Conservation (phyloP, 1,284 basidiomycete genomes). For the Apiotrichum brassicae region DNA sequence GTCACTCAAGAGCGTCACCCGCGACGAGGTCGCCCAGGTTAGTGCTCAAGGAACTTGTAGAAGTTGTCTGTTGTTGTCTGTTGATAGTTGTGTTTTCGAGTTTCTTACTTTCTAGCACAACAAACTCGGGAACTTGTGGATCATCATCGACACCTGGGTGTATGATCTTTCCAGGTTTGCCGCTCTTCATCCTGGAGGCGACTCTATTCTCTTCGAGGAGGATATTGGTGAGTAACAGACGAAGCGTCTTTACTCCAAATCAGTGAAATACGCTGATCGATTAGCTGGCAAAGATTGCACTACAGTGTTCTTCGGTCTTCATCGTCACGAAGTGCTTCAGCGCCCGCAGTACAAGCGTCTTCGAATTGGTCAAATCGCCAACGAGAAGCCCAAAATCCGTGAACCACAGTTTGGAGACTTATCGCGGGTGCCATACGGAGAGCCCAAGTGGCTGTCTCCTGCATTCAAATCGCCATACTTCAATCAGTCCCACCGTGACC, state of each 20-base stretch:
- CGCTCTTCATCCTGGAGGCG: constrained; percentile 73
- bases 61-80: too few species aligned
- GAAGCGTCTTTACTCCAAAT: background rate
- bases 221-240: constrained; percentile 57
- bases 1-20: too few species aligned
- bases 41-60: too few species aligned
- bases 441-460: constrained; percentile 72
- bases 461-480: constrained; percentile 82
- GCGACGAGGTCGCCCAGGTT: too few species aligned
- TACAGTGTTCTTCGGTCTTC: constrained; percentile 75
- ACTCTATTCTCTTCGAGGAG: constrained; percentile 65
- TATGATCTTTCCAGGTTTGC: constrained; percentile 74
- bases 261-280: background rate
- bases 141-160: constrained; percentile 75
- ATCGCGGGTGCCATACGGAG: constrained; percentile 65
- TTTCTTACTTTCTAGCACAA: constrained; percentile 73
- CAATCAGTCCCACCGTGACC: constrained; percentile 53
- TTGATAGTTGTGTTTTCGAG: too few species aligned
- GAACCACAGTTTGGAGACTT: constrained; percentile 55
- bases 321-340: constrained; percentile 68
- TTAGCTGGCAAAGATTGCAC: constrained; percentile 77
- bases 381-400: constrained; percentile 57
- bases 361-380: constrained; percentile 63
- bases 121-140: constrained; percentile 69
- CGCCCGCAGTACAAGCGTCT: constrained; percentile 66